Conservation (phyloP, 495 filamentous ascomycete genomes). For the Penicillium samsonianum region DNA sequence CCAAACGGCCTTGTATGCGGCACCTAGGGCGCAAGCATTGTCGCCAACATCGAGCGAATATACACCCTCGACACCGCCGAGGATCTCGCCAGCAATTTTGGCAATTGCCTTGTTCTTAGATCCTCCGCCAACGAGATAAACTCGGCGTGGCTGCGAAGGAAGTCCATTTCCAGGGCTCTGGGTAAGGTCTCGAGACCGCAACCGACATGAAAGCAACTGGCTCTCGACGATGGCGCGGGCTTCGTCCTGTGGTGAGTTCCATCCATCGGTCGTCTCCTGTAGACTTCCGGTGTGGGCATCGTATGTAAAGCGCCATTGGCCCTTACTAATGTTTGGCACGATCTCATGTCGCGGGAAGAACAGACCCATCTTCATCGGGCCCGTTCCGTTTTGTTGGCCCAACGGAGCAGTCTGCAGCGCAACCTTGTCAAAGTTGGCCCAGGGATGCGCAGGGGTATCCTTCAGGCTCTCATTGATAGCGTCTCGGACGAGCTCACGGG, state of each 20-base stretch:
- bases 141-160: conserved; percentile 80
- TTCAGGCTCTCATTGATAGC: conserved; percentile 52
- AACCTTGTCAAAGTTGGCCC: conserved; percentile 75
- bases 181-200: conserved; percentile 77
- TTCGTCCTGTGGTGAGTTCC: conserved; percentile 63
- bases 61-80: conserved; percentile 86
- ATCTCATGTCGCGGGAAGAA: conserved; percentile 96
- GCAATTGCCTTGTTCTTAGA: conserved; percentile 86
- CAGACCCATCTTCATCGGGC: conserved; percentile 76
- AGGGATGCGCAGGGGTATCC: conserved; percentile 51
- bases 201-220: conserved; percentile 84
- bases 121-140: conserved; percentile 94
- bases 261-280: conserved; percentile 45
- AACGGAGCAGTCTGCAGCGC: conserved; percentile 66
- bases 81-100: conserved; percentile 75
- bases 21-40: conserved; percentile 91
- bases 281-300: conserved; percentile 45
- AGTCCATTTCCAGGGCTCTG: conserved; percentile 52
- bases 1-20: conserved; percentile 98
- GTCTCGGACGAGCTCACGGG: conserved; percentile 86
- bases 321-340: conserved; percentile 81
- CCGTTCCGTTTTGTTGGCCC: conserved; percentile 52
- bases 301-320: conserved; percentile 82
- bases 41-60: conserved; percentile 93
- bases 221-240: conserved; percentile 90